Evolutionary conservation across 208 protist species (phyloP), one percentile per base, ranked within the genome.

Genomic region (Leishmania martiniquensis): DNA sequence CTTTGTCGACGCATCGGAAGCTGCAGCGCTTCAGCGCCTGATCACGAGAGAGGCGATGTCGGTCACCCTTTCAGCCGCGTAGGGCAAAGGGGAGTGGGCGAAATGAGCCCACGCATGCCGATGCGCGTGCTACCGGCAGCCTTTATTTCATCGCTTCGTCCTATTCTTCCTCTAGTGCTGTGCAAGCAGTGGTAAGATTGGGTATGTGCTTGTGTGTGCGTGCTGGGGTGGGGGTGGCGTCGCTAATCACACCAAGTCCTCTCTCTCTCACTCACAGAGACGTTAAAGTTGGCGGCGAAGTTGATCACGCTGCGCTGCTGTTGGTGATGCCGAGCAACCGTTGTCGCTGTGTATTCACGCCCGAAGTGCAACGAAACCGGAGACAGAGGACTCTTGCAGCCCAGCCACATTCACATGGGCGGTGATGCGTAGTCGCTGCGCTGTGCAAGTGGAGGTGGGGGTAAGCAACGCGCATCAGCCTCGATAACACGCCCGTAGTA

Each of bases 1-100:
- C n/a, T 96, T 95, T 76, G 67, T 87, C 39, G 55, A 71, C 29
- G 85, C 76, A 20, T 89, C 91, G 25, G 89, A 94, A 76, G 73
- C 80, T 67, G 75, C 82, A 22, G 85, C 82, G 52, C 37, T 89
- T 70, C 78, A 85, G 66, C 77, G 77, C 25, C 55, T 25, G 60
- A 83, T 80, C 6, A 69, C 74, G 54, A 78, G 78, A 47, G 80
- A 89, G 10, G 17, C 63, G 4, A 54, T 91, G 5, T 59, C 49
- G 2, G 55, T 20, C 34, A 75, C 69, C 29, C 49, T 59, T 22
- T 57, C 74, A 32, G 62, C 55, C 12, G 80, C 80, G 60, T 83
- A 59, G 47, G 32, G 29, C 17, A 39, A 52, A 34, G 22, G 22
- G 52, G 70, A 34, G 47, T 34, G 42, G 34, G 25, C 2, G 63